Conservation (phyloP, 2,329 filamentous ascomycete genomes). For the Podosphaera aphanis region DNA sequence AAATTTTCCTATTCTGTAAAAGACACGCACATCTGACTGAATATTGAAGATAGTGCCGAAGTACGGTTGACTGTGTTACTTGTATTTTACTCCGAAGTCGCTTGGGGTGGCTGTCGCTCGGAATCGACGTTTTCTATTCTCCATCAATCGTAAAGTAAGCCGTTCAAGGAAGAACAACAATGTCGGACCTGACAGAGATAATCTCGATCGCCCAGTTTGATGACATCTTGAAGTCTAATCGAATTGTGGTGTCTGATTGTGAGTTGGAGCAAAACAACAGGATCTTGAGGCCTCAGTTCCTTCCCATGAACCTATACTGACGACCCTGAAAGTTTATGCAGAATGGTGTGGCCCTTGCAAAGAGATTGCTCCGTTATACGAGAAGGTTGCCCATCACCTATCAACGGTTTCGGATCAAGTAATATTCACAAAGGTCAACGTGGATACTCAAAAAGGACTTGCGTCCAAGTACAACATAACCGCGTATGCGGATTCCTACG, state of each 20-base stretch:
- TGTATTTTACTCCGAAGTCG: no score
- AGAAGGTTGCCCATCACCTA: slow-evolving; percentile 47
- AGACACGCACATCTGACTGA: no score
- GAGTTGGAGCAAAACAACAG: no score
- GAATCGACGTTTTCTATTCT: no score
- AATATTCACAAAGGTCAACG: slow-evolving; percentile 73
- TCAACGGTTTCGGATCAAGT: slow-evolving; percentile 49
- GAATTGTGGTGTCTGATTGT: slow-evolving; percentile 77
- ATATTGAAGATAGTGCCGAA: no score
- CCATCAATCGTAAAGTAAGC: no score
- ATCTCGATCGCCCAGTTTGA: no score
- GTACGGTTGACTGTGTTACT: no score
- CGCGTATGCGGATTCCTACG: slow-evolving; percentile 22
- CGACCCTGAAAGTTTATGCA: slow-evolving; percentile 52
- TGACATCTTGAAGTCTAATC: slow-evolving; percentile 23
- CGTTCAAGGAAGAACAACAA: no score
- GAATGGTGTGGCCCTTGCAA: slow-evolving; percentile 74
- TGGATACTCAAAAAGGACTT: slow-evolving; percentile 52
- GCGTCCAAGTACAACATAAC: slow-evolving; percentile 50
- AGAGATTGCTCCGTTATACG: slow-evolving; percentile 61
- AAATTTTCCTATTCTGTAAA: no score
- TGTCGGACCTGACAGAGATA: no score
- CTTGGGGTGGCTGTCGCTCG: no score
- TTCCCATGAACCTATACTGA: background rate
- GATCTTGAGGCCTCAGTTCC: slow-evolving; percentile 2